These are phyloP conservation scores for Russula earlei DNA, from an alignment of 768 basidiomycete species.

Conservation along the genomic window DNA sequence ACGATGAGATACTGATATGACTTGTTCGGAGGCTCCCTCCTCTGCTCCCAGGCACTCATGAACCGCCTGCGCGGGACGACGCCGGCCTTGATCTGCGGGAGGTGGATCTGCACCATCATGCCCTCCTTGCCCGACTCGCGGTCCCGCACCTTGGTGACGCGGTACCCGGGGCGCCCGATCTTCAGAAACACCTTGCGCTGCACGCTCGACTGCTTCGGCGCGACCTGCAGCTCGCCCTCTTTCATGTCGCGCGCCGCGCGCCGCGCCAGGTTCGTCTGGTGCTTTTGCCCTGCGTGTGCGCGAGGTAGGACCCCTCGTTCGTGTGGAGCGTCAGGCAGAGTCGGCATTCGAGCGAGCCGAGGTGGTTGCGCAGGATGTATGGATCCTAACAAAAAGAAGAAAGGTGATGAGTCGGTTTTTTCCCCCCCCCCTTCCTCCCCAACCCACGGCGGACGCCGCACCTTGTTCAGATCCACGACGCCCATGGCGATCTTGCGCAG, in stretches of 20 bases:
- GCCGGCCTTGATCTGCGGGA: slow-evolving; percentile 86
- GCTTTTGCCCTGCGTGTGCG: slow-evolving; percentile 98
- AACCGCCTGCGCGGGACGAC: slow-evolving; percentile 82
- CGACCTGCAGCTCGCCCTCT: slow-evolving; percentile 84
- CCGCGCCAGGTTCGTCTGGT: slow-evolving; percentile 95
- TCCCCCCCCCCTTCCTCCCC: too few species aligned
- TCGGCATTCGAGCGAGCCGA: slow-evolving; percentile 97
- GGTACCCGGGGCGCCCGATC: slow-evolving; percentile 91
- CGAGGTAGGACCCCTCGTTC: slow-evolving; percentile 98
- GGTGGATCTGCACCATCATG: slow-evolving; percentile 93
- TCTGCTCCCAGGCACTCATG: slow-evolving; percentile 98
- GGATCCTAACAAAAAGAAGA: too few species aligned
- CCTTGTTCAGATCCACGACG: slow-evolving; percentile 97
- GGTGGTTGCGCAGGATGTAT: slow-evolving; percentile 96
- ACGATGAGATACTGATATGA: slow-evolving; percentile 97
- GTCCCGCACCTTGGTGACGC: slow-evolving; percentile 95
- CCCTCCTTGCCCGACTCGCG: slow-evolving; percentile 86
- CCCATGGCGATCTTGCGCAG: slow-evolving; percentile 91
- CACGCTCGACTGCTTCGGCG: slow-evolving; percentile 67
- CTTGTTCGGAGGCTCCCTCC: slow-evolving; percentile 88
- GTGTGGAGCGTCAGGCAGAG: slow-evolving; percentile 96
- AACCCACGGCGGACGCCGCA: slow-evolving; percentile 30
- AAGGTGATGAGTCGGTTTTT: too few species aligned
- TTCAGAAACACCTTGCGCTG: slow-evolving; percentile 94
- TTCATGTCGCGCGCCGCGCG: slow-evolving; percentile 97